These are phyloP conservation scores for Solanum megistacrolobum DNA, from an alignment of 257 asterid species.

Conservation along the genomic window DNA sequence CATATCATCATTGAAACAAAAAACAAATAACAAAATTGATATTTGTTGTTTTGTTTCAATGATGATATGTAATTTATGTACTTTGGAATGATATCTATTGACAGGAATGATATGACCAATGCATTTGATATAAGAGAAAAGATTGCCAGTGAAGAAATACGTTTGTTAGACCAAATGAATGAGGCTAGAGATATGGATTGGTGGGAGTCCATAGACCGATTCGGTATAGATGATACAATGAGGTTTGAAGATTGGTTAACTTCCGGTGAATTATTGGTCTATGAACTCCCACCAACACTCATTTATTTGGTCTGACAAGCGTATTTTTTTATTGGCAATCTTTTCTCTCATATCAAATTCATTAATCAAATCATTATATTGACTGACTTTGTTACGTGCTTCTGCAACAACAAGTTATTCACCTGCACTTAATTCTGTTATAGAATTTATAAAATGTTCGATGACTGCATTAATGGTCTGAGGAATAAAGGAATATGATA, in stretches of 20 bases:
- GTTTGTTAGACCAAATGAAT: not conserved
- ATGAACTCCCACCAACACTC: not conserved
- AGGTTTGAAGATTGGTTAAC: not conserved
- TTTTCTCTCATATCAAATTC: not conserved
- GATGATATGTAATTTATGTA: not conserved
- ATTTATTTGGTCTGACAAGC: not conserved
- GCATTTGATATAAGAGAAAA: not conserved
- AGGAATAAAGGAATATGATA: not conserved
- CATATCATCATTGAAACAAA: not conserved
- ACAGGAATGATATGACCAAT: not conserved
- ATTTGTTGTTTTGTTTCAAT: not conserved
- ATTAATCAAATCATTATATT: no score
- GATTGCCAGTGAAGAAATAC: not conserved
- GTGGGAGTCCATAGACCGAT: not conserved
- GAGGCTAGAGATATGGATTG: not conserved
- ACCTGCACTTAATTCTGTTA: not conserved
- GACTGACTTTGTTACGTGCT: no score
- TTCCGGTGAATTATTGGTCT: not conserved
- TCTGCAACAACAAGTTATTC: not conserved
- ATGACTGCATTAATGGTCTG: not conserved
- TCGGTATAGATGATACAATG: not conserved
- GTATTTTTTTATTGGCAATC: no score
- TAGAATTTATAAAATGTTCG: not conserved
- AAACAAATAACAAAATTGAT: not conserved
- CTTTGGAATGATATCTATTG: not conserved